Evolutionary conservation across 1,139 yeast species (phyloP).

Genomic region (Kodamaea fungicola): DNA sequence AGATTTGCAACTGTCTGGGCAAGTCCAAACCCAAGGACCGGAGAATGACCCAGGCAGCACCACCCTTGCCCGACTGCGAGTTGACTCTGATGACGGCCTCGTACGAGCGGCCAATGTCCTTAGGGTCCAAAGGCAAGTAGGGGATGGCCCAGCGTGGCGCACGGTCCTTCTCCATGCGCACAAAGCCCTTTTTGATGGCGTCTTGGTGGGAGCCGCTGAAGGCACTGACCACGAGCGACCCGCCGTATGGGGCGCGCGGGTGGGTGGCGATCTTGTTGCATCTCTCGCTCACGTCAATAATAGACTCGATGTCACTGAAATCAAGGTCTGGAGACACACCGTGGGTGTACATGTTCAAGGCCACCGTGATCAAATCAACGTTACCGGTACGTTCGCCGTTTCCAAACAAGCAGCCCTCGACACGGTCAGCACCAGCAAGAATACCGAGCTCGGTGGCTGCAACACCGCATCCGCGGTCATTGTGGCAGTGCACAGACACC

Average conservation of each 20-base stretch:
- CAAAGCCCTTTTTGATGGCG: constrained; percentile 49
- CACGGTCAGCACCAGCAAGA: constrained; percentile 50
- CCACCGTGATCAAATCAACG: constrained; percentile 47
- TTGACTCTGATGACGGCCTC: constrained; percentile 52
- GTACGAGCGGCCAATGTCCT: constrained; percentile 47
- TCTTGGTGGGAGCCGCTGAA: constrained; percentile 51
- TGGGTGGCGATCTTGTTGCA: constrained; percentile 48
- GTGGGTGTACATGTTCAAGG: constrained; percentile 46
- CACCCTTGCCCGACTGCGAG: constrained; percentile 51
- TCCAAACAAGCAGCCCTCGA: constrained; percentile 49
- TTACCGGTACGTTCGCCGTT: constrained; percentile 52
- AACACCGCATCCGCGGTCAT: constrained; percentile 50
- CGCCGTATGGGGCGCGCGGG: constrained; percentile 49
- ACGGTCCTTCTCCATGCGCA: constrained; percentile 24
- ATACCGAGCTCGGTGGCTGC: constrained; percentile 50
- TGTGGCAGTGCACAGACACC: constrained; percentile 47
- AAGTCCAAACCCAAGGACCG: constrained; percentile 46
- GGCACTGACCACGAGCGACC: constrained; percentile 48
- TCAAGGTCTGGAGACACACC: constrained; percentile 45
- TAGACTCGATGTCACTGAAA: constrained; percentile 38
- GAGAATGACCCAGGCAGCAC: constrained; percentile 50
- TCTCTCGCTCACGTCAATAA: constrained; percentile 42
- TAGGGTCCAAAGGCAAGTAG: constrained; percentile 48
- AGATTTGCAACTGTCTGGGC: constrained; percentile 45
- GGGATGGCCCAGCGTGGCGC: constrained; percentile 36